Evolutionary conservation across 78 protist genomes (phyloP), one percentile per base, ranked within the genome.

Genomic region (Fonticula alba): DNA sequence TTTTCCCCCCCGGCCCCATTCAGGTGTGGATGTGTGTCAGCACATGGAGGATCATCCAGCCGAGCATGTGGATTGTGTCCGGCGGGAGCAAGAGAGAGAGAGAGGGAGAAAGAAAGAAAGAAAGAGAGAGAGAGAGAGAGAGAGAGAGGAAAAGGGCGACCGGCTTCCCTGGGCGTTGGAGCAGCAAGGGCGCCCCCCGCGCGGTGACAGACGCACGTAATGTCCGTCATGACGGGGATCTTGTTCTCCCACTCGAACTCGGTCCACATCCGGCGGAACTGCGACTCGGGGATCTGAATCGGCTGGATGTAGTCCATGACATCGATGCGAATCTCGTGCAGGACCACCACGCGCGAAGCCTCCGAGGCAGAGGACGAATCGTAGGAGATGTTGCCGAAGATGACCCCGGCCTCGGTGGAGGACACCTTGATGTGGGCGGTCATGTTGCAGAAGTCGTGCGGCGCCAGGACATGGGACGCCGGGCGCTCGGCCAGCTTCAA

Each of bases 161-260:
- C 29, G 20, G 32, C n/a, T 20, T 4, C 19, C 27, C 33, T 7
- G 22, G 51, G 31, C 47, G 10, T 35, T 49, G 33, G 10, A 24
- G 20, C 51, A 4, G 5, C 40, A 51, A n/a, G n/a, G n/a, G n/a
- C n/a, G n/a, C n/a, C n/a, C n/a, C n/a, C n/a, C n/a, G n/a, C n/a
- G n/a, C n/a, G n/a, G n/a, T n/a, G n/a, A 51, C 33, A 51, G 2
- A 26, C 33, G 14, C 20, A 47, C 66, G 53, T 52, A 7, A 36
- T 14, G 38, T 73, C 76, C 22, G 81, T 68, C 32, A 32, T 33
- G 15, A 80, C 82, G 47, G 70, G 62, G 15, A 87, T 72, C 81
- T 84, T 82, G 86, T 92, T 92, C 76, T 92, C 97, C 97, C 97
- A 92, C 66, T 89, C 97, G 46, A 90, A 92, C 71, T 89, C 95